These are phyloP conservation scores for Russula lepida DNA, from an alignment of 768 basidiomycete genomes.

Conservation along the genomic window DNA sequence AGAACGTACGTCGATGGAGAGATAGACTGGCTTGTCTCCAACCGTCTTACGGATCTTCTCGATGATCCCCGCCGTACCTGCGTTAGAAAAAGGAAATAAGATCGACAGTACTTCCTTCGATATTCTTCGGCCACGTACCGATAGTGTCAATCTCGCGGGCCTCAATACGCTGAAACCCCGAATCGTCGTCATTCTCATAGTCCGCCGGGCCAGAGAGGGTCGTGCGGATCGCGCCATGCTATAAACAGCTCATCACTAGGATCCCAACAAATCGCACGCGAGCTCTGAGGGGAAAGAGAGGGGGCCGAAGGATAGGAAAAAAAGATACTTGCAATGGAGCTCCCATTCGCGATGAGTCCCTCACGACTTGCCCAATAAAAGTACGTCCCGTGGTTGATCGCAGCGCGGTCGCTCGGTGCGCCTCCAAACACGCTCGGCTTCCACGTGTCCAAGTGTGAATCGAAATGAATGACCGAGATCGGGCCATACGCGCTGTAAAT, in stretches of 20 bases:
- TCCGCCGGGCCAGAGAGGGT: conserved; percentile 72
- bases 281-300: conserved; percentile 17
- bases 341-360: conserved; percentile 68
- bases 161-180: conserved; percentile 77
- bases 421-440: conserved; percentile 69
- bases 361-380: conserved; percentile 86
- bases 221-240: conserved; percentile 85
- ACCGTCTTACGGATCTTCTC: conserved; percentile 73
- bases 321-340: conserved; percentile 71
- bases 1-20: conserved; percentile 61
- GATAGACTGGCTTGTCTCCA: conserved; percentile 64
- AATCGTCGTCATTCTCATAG: conserved; percentile 66
- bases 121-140: conserved; percentile 33
- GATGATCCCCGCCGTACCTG: conserved; percentile 69
- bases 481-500: conserved; percentile 71
- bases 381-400: conserved; percentile 83
- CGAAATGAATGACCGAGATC: conserved; percentile 80
- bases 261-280: conserved; percentile 45
- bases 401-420: conserved; percentile 60
- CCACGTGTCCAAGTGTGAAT: conserved; percentile 79
- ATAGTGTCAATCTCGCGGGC: conserved; percentile 80
- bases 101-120: neutral
- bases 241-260: conserved; percentile 49
- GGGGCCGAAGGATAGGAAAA: conserved; percentile 23
- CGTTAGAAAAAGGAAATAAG: neutral